Conservation (phyloP, 2,329 filamentous ascomycete genomes). For the Botryotinia convoluta region DNA sequence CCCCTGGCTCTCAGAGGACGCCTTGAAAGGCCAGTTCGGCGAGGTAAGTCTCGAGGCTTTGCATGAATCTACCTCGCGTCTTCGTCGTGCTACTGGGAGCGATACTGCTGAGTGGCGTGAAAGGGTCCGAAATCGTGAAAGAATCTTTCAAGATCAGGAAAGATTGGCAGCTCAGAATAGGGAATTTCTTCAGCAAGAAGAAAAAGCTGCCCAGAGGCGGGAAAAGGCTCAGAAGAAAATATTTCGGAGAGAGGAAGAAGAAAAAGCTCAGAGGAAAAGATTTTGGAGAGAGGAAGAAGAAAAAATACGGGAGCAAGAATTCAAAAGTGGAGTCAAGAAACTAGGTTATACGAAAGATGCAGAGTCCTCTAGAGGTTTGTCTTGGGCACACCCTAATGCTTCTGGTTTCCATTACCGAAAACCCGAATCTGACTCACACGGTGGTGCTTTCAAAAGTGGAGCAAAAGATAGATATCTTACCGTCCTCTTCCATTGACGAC, state of each 20-base stretch:
- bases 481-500: fast-evolving
- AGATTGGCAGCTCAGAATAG: no score
- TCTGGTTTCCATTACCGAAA: neutral
- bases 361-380: neutral
- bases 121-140: fast-evolving
- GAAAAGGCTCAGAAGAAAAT: no score
- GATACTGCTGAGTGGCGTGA: fast-evolving
- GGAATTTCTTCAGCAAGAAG: no score
- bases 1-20: neutral
- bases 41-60: neutral
- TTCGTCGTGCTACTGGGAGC: neutral
- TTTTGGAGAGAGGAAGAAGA: neutral
- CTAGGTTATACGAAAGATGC: neutral
- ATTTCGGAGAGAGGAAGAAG: no score
- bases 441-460: neutral
- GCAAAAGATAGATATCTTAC: neutral
- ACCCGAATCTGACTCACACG: neutral
- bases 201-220: neutral
- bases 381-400: neutral
- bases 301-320: neutral
- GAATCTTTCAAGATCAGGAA: neutral
- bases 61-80: neutral
- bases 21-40: neutral
- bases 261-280: neutral
- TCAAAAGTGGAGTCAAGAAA: neutral